Conservation (phyloP, 805 yeast species). For the Zygosaccharomyces bisporus region DNA sequence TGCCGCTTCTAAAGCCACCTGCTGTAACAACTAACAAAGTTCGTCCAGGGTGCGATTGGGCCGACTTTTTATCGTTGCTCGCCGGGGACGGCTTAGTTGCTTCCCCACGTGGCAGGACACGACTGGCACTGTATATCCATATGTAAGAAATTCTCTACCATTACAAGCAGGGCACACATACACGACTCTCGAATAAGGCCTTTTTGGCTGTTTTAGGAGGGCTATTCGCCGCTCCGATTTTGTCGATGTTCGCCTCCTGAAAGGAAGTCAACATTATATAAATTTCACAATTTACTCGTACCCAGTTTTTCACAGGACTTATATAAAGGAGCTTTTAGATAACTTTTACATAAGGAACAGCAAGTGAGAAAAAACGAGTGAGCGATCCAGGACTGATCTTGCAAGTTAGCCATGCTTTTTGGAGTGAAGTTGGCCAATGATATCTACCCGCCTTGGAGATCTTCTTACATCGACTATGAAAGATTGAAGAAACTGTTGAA, state of each 20-base stretch:
- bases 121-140: slow-evolving; percentile 6
- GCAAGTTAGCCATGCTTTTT: slow-evolving; percentile 63
- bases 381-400: background rate
- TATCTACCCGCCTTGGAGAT: slow-evolving; percentile 84
- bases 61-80: background rate
- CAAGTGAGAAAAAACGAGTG: background rate
- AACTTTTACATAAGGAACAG: background rate
- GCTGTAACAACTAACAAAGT: slow-evolving; percentile 39
- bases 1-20: slow-evolving; percentile 43
- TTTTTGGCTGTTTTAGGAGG: background rate
- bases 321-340: no score
- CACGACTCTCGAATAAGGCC: background rate
- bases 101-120: background rate
- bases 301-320: no score
- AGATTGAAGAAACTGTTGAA: slow-evolving; percentile 61
- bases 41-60: background rate
- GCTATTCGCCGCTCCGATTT: background rate
- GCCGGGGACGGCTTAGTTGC: background rate
- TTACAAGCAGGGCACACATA: background rate
- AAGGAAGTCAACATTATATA: background rate
- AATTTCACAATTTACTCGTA: background rate
- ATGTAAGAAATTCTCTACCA: slow-evolving; percentile 5
- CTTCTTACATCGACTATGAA: slow-evolving; percentile 63
- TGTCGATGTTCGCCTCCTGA: background rate
- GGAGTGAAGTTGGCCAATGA: slow-evolving; percentile 81